A percentile compares a stretch with the other conserved stretches of the same genome.
These are phyloP conservation scores for Blastobotrys peoriensis DNA, from an alignment of 805 yeast genomes.

Conservation along the genomic window DNA sequence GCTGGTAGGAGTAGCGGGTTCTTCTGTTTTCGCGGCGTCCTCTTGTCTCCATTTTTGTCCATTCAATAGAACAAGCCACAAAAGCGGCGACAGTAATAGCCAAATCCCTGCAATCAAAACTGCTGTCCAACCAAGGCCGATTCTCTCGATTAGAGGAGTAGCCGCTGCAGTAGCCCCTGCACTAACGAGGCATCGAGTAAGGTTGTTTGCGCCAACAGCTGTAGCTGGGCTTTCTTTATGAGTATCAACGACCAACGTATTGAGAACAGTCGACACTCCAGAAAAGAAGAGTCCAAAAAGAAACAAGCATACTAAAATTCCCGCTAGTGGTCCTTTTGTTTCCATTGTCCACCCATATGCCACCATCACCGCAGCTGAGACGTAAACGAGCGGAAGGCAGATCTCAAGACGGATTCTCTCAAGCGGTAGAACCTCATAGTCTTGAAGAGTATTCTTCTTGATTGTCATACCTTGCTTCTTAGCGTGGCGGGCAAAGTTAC, in stretches of 20 bases:
- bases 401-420: constrained; percentile 49
- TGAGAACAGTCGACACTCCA: constrained; percentile 36
- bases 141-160: constrained; percentile 45
- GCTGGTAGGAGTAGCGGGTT: too few species aligned
- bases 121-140: constrained; percentile 73
- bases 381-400: constrained; percentile 38
- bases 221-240: constrained; percentile 61
- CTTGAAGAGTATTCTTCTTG: constrained; percentile 25
- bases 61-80: neutral
- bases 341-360: constrained; percentile 68
- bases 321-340: constrained; percentile 36
- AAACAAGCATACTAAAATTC: constrained; percentile 49
- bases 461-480: constrained; percentile 32
- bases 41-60: neutral
- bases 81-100: neutral
- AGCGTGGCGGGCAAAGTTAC: constrained; percentile 48
- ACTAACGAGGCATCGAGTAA: constrained; percentile 64
- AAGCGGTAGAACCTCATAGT: constrained; percentile 41
- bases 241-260: constrained; percentile 67
- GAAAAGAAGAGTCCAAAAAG: constrained; percentile 52
- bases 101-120: constrained; percentile 53
- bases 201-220: constrained; percentile 64
- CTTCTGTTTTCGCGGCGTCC: too few species aligned
- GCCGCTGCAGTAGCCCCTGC: constrained; percentile 67
- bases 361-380: constrained; percentile 36